Evolutionary conservation across 495 filamentous ascomycete genomes (phyloP).

Genomic region (Talaromyces nanjingensis): DNA sequence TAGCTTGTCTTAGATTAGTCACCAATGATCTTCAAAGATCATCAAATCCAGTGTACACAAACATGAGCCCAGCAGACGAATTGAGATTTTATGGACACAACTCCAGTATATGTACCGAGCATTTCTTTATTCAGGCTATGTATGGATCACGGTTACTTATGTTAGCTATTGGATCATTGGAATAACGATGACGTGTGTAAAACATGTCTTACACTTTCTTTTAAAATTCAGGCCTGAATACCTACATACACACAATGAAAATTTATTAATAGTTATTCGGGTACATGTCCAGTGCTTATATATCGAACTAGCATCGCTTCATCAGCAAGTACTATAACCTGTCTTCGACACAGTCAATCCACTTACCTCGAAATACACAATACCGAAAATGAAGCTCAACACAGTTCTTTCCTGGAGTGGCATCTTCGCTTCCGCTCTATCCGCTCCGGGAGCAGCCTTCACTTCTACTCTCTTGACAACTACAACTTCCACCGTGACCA

Average conservation of each 20-base stretch:
- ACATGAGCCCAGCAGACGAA: background rate
- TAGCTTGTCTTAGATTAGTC: background rate
- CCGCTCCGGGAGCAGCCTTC: background rate
- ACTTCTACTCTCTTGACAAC: constrained; percentile 1
- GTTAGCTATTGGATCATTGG: background rate
- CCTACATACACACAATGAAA: background rate
- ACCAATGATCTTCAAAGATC: background rate
- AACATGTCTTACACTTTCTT: background rate
- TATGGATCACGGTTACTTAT: background rate
- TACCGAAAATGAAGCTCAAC: background rate
- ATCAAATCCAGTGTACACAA: background rate
- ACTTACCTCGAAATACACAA: background rate
- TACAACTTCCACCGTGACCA: constrained; percentile 7
- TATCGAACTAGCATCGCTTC: background rate
- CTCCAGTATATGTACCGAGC: background rate
- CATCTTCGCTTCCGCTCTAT: background rate
- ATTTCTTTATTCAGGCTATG: background rate
- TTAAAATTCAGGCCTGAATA: background rate
- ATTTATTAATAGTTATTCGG: background rate
- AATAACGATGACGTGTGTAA: background rate
- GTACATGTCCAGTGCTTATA: background rate
- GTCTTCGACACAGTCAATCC: background rate
- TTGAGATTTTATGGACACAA: background rate
- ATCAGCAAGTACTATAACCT: background rate
- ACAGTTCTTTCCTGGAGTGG: background rate